Percentiles rank a stretch among this genome's conserved stretches.
These are phyloP conservation scores for Nannizzia gypsea DNA, from an alignment of 2,329 filamentous ascomycete species.

Conservation along the genomic window DNA sequence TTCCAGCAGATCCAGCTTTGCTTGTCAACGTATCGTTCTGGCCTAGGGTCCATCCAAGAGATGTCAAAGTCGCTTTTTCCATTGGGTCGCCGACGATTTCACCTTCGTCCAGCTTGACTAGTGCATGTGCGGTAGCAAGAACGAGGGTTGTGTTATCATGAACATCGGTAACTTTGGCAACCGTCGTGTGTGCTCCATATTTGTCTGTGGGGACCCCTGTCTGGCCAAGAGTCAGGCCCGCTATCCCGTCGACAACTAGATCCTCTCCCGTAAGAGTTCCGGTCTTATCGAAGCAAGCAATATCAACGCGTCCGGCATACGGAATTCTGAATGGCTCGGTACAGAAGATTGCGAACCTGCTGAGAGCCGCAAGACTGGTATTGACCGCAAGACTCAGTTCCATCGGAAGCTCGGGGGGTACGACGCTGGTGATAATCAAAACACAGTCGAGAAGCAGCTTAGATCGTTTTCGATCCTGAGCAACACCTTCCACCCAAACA, in stretches of 20 bases:
- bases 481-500: slow-evolving; percentile 94
- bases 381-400: slow-evolving; percentile 95
- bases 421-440: slow-evolving; percentile 93
- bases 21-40: slow-evolving; percentile 72
- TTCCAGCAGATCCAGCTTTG: slow-evolving; percentile 39
- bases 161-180: slow-evolving; percentile 58
- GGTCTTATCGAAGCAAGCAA: slow-evolving; percentile 98
- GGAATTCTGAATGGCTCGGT: slow-evolving; percentile 98
- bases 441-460: slow-evolving; percentile 95
- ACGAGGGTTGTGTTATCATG: slow-evolving; percentile 80
- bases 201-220: slow-evolving; percentile 55
- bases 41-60: slow-evolving; percentile 86
- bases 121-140: slow-evolving; percentile 83
- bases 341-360: slow-evolving; percentile 94
- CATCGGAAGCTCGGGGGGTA: slow-evolving; percentile 97
- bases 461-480: slow-evolving; percentile 87
- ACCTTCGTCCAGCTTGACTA: slow-evolving; percentile 92
- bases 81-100: slow-evolving; percentile 97
- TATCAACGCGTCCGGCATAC: slow-evolving; percentile 84
- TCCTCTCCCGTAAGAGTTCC: slow-evolving; percentile 94
- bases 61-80: slow-evolving; percentile 88
- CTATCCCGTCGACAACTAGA: slow-evolving; percentile 91
- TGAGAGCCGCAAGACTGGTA: slow-evolving; percentile 86
- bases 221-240: slow-evolving; percentile 66
- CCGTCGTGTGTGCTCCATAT: slow-evolving; percentile 71